Percentiles rank a stretch among this genome's conserved stretches.
Evolutionary conservation across 2,329 filamentous ascomycete genomes (phyloP).

Genomic region (Xylaria sp.): DNA sequence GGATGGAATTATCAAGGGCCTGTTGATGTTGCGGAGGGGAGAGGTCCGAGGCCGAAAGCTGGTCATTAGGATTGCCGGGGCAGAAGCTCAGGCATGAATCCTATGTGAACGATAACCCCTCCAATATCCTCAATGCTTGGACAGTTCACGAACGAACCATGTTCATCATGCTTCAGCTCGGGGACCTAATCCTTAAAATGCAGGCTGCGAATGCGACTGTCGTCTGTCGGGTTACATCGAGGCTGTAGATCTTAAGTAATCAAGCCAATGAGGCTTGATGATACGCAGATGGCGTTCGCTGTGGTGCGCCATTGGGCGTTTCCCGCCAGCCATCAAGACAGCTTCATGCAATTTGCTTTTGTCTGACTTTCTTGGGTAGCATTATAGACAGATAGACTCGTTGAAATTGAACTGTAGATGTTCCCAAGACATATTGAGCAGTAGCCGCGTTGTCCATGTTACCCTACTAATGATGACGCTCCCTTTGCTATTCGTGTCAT

Average conservation of each 20-base stretch:
- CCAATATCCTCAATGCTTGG: not conserved
- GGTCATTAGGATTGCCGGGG: not conserved
- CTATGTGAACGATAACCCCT: not conserved
- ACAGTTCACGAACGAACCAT: not conserved
- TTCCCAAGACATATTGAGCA: not conserved
- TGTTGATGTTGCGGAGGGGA: not conserved
- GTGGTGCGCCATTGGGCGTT: not conserved
- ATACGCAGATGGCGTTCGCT: not conserved
- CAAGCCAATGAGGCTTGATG: not conserved
- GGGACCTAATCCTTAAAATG: not conserved
- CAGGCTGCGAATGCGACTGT: not conserved
- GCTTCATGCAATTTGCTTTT: not conserved
- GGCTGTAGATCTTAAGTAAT: not conserved
- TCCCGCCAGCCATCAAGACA: not conserved
- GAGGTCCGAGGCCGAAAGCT: not conserved
- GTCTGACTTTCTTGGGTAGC: not conserved
- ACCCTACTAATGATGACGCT: not conserved
- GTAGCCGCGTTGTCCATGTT: not conserved
- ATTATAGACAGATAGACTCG: not conserved
- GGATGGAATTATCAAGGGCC: not conserved
- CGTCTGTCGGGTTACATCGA: not conserved
- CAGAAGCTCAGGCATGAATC: not conserved
- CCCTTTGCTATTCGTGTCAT: not conserved
- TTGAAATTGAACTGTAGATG: not conserved
- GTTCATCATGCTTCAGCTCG: not conserved